Evolutionary conservation across 2,329 filamentous ascomycete genomes (phyloP), one percentile per base, ranked within the genome.

Genomic region (Ramularia endophylla): DNA sequence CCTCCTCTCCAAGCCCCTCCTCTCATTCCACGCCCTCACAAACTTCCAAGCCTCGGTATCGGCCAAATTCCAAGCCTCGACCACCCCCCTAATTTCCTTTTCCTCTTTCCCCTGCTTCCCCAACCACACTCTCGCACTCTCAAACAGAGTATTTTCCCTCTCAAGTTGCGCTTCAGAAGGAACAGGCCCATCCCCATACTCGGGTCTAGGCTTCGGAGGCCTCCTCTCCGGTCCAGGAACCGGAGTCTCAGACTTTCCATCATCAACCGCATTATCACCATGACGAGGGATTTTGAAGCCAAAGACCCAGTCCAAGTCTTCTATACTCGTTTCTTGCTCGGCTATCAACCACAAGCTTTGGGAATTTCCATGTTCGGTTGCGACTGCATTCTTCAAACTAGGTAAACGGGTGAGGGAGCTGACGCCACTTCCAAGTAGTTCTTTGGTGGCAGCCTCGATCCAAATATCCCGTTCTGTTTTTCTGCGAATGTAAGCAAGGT

Each of bases 221-320:
- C 73, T 67, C 25, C 59, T 70, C 54, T 81, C 74, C 2, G 77
- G 74, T 2, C 75, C 73, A 0, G 77, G 74, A 5, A 77, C 72
- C 0, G 78, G 76, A 1, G 77, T 75, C 51, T 74, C 68, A 11
- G 74, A 75, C 47, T 75, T 74, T 72, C 74, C 19, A 72, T 68
- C 29, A 72, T 64, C 3, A 74, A 69, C 8, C 69, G 66, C 15
- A 70, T 65, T 34, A 73, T 71, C 22, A n/a, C n/a, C n/a, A n/a
- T n/a, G n/a, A n/a, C n/a, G n/a, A 2, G 89, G 86, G 8, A 95
- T 73, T 11, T 73, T 70, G 64, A 97, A 97, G 40, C 90, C 92
- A 60, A 97, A 87, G 52, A 83, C 77, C 87, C 88, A 97, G 58
- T 90, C 83, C 2, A 95, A 69, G 4, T 82, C 64, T 27, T 63